Base-by-base conservation (phyloP, 148 eudicot species). In the Chenopodium album region DNA sequence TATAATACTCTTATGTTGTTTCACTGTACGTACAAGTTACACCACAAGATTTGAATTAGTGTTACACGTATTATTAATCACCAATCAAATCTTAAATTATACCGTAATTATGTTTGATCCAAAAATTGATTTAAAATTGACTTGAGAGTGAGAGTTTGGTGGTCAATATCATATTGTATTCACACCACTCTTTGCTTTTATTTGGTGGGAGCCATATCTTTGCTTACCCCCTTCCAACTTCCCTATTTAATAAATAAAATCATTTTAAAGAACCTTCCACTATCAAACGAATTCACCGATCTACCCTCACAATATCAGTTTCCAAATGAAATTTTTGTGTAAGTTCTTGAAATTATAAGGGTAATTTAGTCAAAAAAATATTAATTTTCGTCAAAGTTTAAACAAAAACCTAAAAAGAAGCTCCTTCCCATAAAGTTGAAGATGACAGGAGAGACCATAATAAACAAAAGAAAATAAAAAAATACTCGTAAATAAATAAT, bases 331-430 rank as follows among this genome's bases (percentile, higher is more conserved):
- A 29, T 4, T 9, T 2, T 1, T 28, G 12, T 9, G 14, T 29
- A 64, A 34, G 37, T 31, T 7, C 74, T 10, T 26, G 1, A 77
- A 16, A 63, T 20, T 5, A 20, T 10, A 56, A 75, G 82, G 85
- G 60, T 62, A 66, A 17, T 34, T n/a, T 37, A 54, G 82, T 73
- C 62, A 73, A 28, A 37, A 37, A 4, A 26, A 6, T 16, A 52
- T 26, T 9, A 69, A 69, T 22, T 16, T 34, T 59, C 7, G 71
- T 78, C 81, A 85, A 81, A 81, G 70, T 85, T 85, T 81, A 7
- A 41, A n/a, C 31, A 74, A 82, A 78, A 82, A 64, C 66, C 76
- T 60, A 77, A 85, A 84, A 84, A 84, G 80, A 84, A 60, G 80
- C 67, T 52, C 59, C 54, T 78, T 76, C 76, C 85, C 76, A 62